A percentile compares a stretch with the other conserved stretches of the same genome.
Evolutionary conservation across 2,329 filamentous ascomycete genomes (phyloP).

Genomic region (Trichophyton simii): DNA sequence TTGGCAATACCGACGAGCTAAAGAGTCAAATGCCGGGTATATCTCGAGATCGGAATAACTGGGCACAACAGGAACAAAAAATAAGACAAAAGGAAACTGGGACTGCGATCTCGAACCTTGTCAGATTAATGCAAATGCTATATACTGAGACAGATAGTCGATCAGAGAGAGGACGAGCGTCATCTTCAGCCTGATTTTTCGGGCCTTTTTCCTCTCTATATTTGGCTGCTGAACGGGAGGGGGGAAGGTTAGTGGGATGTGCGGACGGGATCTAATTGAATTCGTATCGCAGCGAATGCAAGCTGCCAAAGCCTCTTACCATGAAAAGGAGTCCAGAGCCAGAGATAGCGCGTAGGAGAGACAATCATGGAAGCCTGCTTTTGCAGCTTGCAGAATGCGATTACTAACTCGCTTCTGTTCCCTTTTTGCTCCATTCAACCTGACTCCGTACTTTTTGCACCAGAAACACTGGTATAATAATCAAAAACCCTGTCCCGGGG

Average conservation of each 20-base stretch:
- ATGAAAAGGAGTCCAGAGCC: neutral
- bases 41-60: neutral
- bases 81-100: neutral
- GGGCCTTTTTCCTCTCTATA: neutral
- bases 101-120: neutral
- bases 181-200: conserved; percentile 1
- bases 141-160: neutral
- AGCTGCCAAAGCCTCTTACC: neutral
- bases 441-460: conserved; percentile 1
- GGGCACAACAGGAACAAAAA: neutral
- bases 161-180: neutral
- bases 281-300: neutral
- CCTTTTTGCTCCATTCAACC: neutral
- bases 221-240: neutral
- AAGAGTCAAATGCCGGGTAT: neutral
- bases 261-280: no score
- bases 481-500: conserved; percentile 3
- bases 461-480: conserved; percentile 3
- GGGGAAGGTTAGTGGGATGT: neutral
- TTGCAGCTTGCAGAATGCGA: neutral
- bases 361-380: neutral
- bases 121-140: neutral
- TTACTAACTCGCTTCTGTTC: conserved; percentile 1
- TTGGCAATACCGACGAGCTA: neutral
- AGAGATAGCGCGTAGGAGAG: neutral